Base-by-base conservation (phyloP, 352 stramenopile species). In the Phytophthora litchii region DNA sequence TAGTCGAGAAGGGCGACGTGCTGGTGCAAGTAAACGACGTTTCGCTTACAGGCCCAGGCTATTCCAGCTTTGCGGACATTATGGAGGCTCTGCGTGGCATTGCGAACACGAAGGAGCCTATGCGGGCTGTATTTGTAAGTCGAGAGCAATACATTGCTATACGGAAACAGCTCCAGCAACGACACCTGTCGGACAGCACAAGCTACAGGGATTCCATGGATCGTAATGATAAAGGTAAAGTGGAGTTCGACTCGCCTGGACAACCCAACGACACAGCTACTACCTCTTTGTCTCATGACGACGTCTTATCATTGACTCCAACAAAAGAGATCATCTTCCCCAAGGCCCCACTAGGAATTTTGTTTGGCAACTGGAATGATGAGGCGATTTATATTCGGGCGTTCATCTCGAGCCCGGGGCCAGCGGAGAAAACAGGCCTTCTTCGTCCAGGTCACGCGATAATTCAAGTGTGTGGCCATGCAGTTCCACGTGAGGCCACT, bases 311-410 rank as follows among this genome's bases (percentile, higher is more conserved):
- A 14, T 55, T 40, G 9, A 55, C 64, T 21, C 41, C 48, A 41
- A 68, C 57, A 21, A 88, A 80, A 19, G 83, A 85, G 37, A 64
- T 95, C 14, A 52, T 76, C 37, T 93, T 95, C 20, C 72, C 76
- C 3, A 83, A 82, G 17, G 47, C 77, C 4, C 86, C 86, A 20
- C 58, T 95, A 0, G 86, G 86, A 4, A 91, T 95, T 25, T 60
- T 92, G 36, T 95, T 95, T 70, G 83, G 86, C 20, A 93, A 91
- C 53, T 82, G 83, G 74, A 79, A 89, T 19, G 86, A 95, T 38
- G 74, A 91, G 60, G 83, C 78, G 4, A 83, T 80, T 41, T 93
- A 83, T 51, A 75, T 95, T 37, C 82, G 81, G 27, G 72, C 87
- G n/a, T 95, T 93, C 47, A 87, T 89, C 45, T 91, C 86, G 1